A percentile compares a stretch with the other conserved stretches of the same genome.
Evolutionary conservation across 306 rosid species (phyloP).

Genomic region (Trifolium subterraneum): DNA sequence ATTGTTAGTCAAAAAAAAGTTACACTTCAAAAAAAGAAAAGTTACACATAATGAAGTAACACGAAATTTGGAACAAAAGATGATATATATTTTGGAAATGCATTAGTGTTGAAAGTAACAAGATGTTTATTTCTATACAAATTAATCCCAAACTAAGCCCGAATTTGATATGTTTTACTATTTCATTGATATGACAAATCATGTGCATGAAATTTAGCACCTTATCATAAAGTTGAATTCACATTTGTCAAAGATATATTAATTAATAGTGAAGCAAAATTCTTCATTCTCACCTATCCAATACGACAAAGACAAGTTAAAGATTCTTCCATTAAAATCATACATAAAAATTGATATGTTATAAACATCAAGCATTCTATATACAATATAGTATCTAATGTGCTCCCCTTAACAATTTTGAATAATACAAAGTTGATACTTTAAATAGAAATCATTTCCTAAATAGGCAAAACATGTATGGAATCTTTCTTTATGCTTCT

Average conservation of each 20-base stretch:
- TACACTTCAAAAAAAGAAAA: too few relatives aligned
- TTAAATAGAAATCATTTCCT: constrained; percentile 46
- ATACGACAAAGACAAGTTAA: constrained; percentile 48
- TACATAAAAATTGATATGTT: not conserved
- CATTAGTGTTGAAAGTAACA: not conserved
- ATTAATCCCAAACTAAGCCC: not conserved
- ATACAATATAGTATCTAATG: constrained; percentile 4
- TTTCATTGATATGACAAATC: constrained; percentile 40
- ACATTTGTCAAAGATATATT: constrained; percentile 62
- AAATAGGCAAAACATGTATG: constrained; percentile 37
- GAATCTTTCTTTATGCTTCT: constrained; percentile 52
- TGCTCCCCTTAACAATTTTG: constrained; percentile 42
- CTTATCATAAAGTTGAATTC: constrained; percentile 64
- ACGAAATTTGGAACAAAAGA: not conserved
- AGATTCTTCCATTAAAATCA: constrained; percentile 48
- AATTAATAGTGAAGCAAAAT: constrained; percentile 51
- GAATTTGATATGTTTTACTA: constrained; percentile 38
- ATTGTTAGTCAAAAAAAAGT: too few relatives aligned
- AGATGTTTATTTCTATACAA: not conserved
- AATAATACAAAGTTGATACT: constrained; percentile 32
- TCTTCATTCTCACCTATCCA: constrained; percentile 54
- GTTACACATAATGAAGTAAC: not conserved
- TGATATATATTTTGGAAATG: not conserved
- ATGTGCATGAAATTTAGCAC: constrained; percentile 58
- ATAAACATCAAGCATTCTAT: constrained; percentile 9